These are phyloP conservation scores for Chondrostereum purpureum DNA, from an alignment of 1,284 basidiomycete genomes.

Conservation along the genomic window DNA sequence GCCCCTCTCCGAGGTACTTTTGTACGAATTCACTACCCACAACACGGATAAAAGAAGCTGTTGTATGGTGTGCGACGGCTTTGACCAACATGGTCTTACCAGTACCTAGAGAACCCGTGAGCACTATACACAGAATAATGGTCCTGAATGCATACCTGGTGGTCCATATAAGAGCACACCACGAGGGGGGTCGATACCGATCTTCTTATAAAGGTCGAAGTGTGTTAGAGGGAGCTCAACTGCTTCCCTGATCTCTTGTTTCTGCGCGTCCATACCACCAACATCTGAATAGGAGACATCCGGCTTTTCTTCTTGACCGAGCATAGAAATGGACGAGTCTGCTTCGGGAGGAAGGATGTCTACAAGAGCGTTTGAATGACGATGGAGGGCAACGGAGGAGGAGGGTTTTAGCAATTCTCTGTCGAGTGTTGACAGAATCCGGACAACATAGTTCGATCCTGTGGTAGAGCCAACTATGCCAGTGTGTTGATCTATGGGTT, in stretches of 20 bases:
- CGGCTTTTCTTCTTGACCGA: slow-evolving; percentile 89
- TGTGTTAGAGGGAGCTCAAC: slow-evolving; percentile 98
- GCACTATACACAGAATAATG: slow-evolving; percentile 1
- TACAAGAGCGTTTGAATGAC: slow-evolving; percentile 97
- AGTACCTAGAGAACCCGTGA: slow-evolving; percentile 57
- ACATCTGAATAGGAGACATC: slow-evolving; percentile 89
- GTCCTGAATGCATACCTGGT: slow-evolving; percentile 54
- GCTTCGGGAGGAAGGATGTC: slow-evolving; percentile 99
- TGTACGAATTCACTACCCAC: slow-evolving; percentile 99
- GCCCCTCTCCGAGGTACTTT: slow-evolving; percentile 99
- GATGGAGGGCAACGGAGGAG: slow-evolving; percentile 94
- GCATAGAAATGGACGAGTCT: slow-evolving; percentile 94
- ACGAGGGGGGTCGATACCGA: slow-evolving; percentile 97
- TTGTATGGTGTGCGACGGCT: slow-evolving; percentile 96
- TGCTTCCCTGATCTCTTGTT: slow-evolving; percentile 98
- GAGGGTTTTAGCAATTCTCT: slow-evolving; percentile 96
- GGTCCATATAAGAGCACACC: slow-evolving; percentile 93
- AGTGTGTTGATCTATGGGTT: slow-evolving; percentile 97
- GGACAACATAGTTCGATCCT: slow-evolving; percentile 97
- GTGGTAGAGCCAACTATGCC: slow-evolving; percentile 98
- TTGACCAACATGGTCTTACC: slow-evolving; percentile 99
- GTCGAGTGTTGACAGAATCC: slow-evolving; percentile 96
- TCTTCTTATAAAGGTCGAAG: slow-evolving; percentile 98
- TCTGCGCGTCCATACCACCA: slow-evolving; percentile 96
- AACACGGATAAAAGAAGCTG: slow-evolving; percentile 95